A percentile compares a stretch with the other conserved stretches of the same genome.
Conservation (phyloP, 2,329 filamentous ascomycete species). For the Pseudopyricularia javanii region DNA sequence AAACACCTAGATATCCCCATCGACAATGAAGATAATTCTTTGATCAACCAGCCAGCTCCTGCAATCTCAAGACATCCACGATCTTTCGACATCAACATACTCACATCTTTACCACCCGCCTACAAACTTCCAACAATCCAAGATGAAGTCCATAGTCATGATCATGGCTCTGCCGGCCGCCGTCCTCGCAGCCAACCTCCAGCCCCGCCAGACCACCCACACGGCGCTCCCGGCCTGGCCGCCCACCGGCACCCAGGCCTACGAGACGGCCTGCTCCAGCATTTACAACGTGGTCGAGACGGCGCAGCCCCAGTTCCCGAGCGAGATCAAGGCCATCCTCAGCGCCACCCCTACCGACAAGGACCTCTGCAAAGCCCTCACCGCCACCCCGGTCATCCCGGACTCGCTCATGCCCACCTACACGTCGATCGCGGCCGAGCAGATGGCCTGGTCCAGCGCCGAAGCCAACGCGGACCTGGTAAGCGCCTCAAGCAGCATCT, state of each 20-base stretch:
- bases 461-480: not conserved
- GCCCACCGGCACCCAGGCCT: not conserved
- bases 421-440: not conserved
- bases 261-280: not conserved
- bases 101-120: not conserved
- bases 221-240: not conserved
- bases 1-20: not conserved
- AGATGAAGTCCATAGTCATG: not conserved
- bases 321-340: not conserved
- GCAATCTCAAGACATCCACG: not conserved
- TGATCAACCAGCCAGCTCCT: not conserved
- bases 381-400: not conserved
- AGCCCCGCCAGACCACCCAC: not conserved
- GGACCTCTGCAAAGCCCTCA: not conserved
- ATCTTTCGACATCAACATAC: not conserved
- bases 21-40: not conserved
- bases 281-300: not conserved
- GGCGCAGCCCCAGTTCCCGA: not conserved
- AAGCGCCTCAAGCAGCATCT: not conserved
- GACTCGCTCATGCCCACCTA: not conserved
- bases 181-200: not conserved
- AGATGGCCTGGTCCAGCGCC: not conserved
- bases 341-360: not conserved
- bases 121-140: not conserved
- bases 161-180: not conserved